Percentiles rank a stretch among this genome's conserved stretches.
Conservation (phyloP, 257 asterid species). For the Ajuga chamaepitys region DNA sequence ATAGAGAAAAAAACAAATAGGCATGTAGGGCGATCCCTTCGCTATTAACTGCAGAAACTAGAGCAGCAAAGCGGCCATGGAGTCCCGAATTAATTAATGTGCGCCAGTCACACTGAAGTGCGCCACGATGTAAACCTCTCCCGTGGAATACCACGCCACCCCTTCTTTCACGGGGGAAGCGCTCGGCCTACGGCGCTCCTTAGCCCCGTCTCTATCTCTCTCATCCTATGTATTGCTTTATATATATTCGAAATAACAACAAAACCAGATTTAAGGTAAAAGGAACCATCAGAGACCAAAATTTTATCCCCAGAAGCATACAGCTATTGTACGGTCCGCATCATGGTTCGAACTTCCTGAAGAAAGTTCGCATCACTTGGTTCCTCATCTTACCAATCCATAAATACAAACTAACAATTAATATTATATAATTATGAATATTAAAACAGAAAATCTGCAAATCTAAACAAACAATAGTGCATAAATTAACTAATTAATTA, state of each 20-base stretch:
- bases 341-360: slow-evolving; percentile 38
- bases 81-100: slow-evolving; percentile 30
- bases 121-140: slow-evolving; percentile 66
- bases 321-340: slow-evolving; percentile 44
- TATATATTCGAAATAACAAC: too few relatives aligned
- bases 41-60: slow-evolving; percentile 37
- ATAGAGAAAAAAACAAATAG: not conserved
- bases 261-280: not conserved
- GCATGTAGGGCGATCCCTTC: slow-evolving; percentile 48
- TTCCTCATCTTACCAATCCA: too few relatives aligned
- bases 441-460: too few relatives aligned
- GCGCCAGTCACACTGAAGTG: slow-evolving; percentile 69
- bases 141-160: slow-evolving; percentile 84
- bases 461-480: too few relatives aligned
- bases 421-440: too few relatives aligned
- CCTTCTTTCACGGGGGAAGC: slow-evolving; percentile 53
- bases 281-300: slow-evolving; percentile 33
- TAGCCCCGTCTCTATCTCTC: not conserved
- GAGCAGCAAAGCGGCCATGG: slow-evolving; percentile 51
- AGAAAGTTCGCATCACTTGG: too few relatives aligned
- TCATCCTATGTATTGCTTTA: too few relatives aligned
- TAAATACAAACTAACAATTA: too few relatives aligned
- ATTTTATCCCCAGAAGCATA: slow-evolving; percentile 29
- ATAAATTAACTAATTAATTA: not conserved
- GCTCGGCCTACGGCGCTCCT: slow-evolving; percentile 77